These are phyloP conservation scores for Lactifluus hygrophoroides DNA, from an alignment of 768 basidiomycete genomes.

Conservation along the genomic window DNA sequence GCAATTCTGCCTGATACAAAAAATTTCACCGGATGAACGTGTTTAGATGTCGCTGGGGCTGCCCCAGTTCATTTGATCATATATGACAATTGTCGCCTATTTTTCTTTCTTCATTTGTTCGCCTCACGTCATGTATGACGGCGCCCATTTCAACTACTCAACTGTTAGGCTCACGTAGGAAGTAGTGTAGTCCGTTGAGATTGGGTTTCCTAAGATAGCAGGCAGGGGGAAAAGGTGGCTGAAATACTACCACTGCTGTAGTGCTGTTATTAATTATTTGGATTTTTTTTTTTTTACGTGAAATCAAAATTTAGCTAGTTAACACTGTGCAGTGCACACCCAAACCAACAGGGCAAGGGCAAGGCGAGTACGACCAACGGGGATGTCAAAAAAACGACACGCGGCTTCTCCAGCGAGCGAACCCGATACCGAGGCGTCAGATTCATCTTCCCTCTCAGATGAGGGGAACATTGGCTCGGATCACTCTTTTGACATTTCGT, in stretches of 20 bases:
- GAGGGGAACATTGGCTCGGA: constrained; percentile 22
- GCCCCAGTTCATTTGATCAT: background rate
- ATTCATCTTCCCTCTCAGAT: constrained; percentile 4
- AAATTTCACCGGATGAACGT: background rate
- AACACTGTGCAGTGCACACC: no score
- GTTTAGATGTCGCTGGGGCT: no score
- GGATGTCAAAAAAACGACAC: background rate
- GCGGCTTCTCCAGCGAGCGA: background rate
- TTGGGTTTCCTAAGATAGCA: no score
- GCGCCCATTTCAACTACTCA: background rate
- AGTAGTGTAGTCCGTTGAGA: no score
- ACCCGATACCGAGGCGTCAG: background rate
- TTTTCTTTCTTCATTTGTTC: background rate
- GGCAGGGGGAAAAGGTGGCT: no score
- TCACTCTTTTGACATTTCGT: constrained; percentile 54
- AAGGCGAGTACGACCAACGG: background rate
- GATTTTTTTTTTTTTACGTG: background rate
- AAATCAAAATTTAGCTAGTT: no score
- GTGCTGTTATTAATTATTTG: background rate
- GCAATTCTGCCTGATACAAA: no score
- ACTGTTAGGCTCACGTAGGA: no score
- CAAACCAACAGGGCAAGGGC: background rate
- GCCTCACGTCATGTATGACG: background rate
- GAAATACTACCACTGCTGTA: no score
- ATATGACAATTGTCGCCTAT: background rate